A percentile compares a stretch with the other conserved stretches of the same genome.
Evolutionary conservation across 139 green algal species (phyloP).

Genomic region (Tetradesmus obliquus): DNA sequence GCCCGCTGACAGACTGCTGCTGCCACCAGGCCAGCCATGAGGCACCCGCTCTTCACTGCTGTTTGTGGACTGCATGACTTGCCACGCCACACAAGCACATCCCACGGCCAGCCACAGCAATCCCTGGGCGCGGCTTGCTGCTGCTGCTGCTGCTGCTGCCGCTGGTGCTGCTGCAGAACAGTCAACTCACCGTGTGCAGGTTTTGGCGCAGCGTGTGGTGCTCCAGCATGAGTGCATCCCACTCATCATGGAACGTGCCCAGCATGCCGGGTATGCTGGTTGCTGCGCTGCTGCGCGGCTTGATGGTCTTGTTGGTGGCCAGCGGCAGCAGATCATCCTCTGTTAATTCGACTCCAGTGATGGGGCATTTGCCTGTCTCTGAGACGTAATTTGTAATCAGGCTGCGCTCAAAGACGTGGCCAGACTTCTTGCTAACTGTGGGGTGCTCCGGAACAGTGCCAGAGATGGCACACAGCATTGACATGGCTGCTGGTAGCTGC

Average conservation of each 20-base stretch:
- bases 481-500: neutral
- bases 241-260: constrained; percentile 96
- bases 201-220: constrained; percentile 81
- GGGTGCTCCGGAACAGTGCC: constrained; percentile 90
- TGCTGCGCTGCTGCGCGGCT: constrained; percentile 82
- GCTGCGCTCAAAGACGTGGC: constrained; percentile 90
- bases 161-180: neutral
- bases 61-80: no score
- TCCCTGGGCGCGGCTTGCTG: neutral
- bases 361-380: constrained; percentile 89
- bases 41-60: no score
- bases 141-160: neutral
- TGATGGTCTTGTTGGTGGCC: constrained; percentile 73
- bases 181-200: constrained; percentile 67
- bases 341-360: constrained; percentile 80
- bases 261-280: constrained; percentile 96
- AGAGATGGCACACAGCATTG: constrained; percentile 78
- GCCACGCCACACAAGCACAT: no score
- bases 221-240: constrained; percentile 96
- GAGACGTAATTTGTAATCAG: constrained; percentile 91
- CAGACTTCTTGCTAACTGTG: constrained; percentile 87
- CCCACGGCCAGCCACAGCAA: no score
- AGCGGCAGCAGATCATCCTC: constrained; percentile 90
- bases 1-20: no score
- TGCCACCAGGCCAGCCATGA: no score